Conservation (phyloP, 768 basidiomycete species). For the Hortiboletus flavorubellus region DNA sequence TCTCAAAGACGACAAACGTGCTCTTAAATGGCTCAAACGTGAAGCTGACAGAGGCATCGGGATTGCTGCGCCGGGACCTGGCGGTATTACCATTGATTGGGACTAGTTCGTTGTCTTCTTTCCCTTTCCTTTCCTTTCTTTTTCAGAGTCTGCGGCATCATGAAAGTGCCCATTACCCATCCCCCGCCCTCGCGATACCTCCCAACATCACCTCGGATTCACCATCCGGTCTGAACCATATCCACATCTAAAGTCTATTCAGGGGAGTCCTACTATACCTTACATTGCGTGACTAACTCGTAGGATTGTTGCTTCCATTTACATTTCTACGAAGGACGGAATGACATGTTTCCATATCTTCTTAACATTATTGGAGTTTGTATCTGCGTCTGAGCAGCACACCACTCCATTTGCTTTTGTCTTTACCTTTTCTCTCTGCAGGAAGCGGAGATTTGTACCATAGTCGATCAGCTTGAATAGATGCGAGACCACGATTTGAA, state of each 20-base stretch:
- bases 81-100: constrained; percentile 79
- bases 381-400: neutral
- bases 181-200: constrained; percentile 24
- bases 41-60: constrained; percentile 77
- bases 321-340: constrained; percentile 19
- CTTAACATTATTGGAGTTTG: constrained; percentile 27
- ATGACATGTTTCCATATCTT: constrained; percentile 15
- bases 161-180: neutral
- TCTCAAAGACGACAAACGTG: constrained; percentile 75
- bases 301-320: constrained; percentile 18
- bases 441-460: constrained; percentile 10
- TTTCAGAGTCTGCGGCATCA: constrained; percentile 3
- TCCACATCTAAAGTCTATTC: constrained; percentile 3
- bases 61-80: constrained; percentile 57
- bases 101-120: constrained; percentile 37
- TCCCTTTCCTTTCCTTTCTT: neutral
- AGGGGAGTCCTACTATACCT: constrained; percentile 21
- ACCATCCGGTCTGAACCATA: constrained; percentile 3
- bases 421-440: neutral
- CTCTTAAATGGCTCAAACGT: constrained; percentile 74
- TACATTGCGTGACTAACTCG: constrained; percentile 25
- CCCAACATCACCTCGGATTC: neutral
- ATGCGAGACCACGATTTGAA: constrained; percentile 4
- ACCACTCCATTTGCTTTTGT: constrained; percentile 12
- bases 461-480: constrained; percentile 9